Percentiles rank a stretch among this genome's conserved stretches.
These are phyloP conservation scores for Malassezia slooffiae DNA, from an alignment of 1,284 basidiomycete genomes.

Conservation along the genomic window DNA sequence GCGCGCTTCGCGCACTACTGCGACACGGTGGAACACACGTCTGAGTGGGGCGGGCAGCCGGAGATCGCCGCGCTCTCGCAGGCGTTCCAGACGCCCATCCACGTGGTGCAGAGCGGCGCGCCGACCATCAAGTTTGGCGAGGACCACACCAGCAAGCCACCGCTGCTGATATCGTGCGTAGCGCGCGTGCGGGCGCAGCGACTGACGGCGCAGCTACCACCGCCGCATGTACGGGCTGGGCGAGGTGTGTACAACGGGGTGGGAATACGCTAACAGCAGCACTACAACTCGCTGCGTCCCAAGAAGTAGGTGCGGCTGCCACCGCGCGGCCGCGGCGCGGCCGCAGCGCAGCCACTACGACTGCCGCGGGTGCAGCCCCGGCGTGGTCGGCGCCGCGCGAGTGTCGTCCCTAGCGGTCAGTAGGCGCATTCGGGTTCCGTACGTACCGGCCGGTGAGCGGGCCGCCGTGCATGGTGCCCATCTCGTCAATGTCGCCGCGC, in stretches of 20 bases:
- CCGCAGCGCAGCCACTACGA: too few relatives aligned
- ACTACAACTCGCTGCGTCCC: conserved; percentile 40
- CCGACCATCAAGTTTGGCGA: conserved; percentile 65
- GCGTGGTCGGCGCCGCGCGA: too few relatives aligned
- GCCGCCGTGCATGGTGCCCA: too few relatives aligned
- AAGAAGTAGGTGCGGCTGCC: neutral
- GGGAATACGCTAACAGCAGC: conserved; percentile 13
- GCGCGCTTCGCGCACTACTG: conserved; percentile 74
- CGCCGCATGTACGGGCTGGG: conserved; percentile 42
- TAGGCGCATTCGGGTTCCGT: too few relatives aligned
- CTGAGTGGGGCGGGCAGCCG: conserved; percentile 91
- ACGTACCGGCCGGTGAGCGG: too few relatives aligned
- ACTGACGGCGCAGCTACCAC: conserved; percentile 33
- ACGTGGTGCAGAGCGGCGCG: conserved; percentile 73
- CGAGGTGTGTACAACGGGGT: conserved; percentile 19
- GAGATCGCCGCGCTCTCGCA: conserved; percentile 82
- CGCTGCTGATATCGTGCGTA: conserved; percentile 31
- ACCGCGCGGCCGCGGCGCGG: too few relatives aligned
- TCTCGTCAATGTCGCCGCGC: too few relatives aligned
- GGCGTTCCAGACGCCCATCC: conserved; percentile 74
- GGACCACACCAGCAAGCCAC: conserved; percentile 50
- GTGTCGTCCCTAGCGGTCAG: too few relatives aligned
- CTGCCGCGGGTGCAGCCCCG: too few relatives aligned
- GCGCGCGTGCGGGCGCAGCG: conserved; percentile 10
- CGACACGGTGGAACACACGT: conserved; percentile 65